phyloP scores from a whole-genome alignment of 2,329 filamentous ascomycete genomes.

The Aquanectria penicillioides region DNA sequence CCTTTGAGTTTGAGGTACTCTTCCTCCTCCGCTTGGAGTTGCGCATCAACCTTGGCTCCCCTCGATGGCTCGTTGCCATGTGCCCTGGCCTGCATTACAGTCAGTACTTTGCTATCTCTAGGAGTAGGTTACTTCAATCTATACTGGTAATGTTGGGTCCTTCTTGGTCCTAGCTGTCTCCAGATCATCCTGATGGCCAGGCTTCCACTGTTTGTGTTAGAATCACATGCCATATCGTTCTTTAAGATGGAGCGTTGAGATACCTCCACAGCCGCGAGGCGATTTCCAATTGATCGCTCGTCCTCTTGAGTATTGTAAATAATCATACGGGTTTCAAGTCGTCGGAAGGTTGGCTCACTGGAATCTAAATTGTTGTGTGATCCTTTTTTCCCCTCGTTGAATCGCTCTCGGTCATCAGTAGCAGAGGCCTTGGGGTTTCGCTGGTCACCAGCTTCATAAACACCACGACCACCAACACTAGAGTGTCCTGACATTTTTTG shows the following conservation, averaged over 20 bases:
- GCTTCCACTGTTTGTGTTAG: constrained; percentile 38
- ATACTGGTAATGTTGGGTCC: constrained; percentile 69
- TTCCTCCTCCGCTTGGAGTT: constrained; percentile 75
- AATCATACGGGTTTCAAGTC: constrained; percentile 53
- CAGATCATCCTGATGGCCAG: constrained; percentile 56
- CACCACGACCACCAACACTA: constrained; percentile 70
- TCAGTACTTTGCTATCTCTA: background rate
- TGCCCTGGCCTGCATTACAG: constrained; percentile 60
- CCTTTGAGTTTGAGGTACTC: constrained; percentile 69
- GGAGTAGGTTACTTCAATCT: constrained; percentile 28
- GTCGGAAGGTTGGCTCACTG: constrained; percentile 61
- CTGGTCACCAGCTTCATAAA: constrained; percentile 85
- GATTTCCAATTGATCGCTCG: constrained; percentile 76
- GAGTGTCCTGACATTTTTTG: constrained; percentile 60
- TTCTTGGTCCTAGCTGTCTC: constrained; percentile 59
- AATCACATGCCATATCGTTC: background rate
- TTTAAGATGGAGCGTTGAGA: constrained; percentile 23
- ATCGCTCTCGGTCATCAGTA: constrained; percentile 63
- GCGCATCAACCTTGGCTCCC: constrained; percentile 77
- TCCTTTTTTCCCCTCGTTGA: constrained; percentile 76
- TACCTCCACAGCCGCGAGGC: constrained; percentile 71
- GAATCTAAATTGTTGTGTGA: constrained; percentile 77
- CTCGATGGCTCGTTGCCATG: constrained; percentile 80
- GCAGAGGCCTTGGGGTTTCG: constrained; percentile 68
- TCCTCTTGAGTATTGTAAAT: constrained; percentile 64